Base-by-base conservation (phyloP, 495 filamentous ascomycete species). In the Penicillium samsonianum region DNA sequence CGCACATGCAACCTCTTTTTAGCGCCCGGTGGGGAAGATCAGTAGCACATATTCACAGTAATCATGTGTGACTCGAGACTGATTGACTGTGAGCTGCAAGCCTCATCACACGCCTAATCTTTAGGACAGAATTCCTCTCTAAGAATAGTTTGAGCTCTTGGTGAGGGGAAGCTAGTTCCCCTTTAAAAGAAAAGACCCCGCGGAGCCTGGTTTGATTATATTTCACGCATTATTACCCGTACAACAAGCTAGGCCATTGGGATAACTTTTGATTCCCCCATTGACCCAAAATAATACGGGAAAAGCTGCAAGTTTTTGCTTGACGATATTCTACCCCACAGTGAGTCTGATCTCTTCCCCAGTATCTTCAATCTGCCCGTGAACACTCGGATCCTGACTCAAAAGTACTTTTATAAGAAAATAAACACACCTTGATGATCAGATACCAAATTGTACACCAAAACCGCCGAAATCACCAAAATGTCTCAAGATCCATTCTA, bases 401-500 rank as follows among this genome's bases (percentile, higher is more conserved):
- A 40, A 0, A 40, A 40, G 37, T 31, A 31, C 30, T 8, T 31
- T 31, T 31, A 1, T 11, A 40, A 16, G 37, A 8, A 19, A 40
- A 25, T 25, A 17, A 8, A n/a, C 5, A 19, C 2, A 40, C 4
- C 5, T 40, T 8, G 5, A 5, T 17, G 12, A 19, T 40, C 12
- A 17, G 17, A 5, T 7, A n/a, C n/a, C n/a, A n/a, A n/a, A n/a
- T n/a, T n/a, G n/a, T n/a, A 40, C 4, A 40, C 14, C 12, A 25
- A 14, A 2, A 25, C 26, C 10, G n/a, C 16, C n/a, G 26, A 3
- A 4, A 64, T 61, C 10, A 23, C 16, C n/a, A 38, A 3, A 4
- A 64, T 61, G 49, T 22, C 55, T 14, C 40, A 61, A 23, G 23
- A 25, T 25, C 4, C 23, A 25, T 2, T 2, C 23, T 55, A 65